Evolutionary conservation across 805 yeast species (phyloP), one percentile per base, ranked within the genome.

Genomic region (Saccharomycopsis sp.): DNA sequence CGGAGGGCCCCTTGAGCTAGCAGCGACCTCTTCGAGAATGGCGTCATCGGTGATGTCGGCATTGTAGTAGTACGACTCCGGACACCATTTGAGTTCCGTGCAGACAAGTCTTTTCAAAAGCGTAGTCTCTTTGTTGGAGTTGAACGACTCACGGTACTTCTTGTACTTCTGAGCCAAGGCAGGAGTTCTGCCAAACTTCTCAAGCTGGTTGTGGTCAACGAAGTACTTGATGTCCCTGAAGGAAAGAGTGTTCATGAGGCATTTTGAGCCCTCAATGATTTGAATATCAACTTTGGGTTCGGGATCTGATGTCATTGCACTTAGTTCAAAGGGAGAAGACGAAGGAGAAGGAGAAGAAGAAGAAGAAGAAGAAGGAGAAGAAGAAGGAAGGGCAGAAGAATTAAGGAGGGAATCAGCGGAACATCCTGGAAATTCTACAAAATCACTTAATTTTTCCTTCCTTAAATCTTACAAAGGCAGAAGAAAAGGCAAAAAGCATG

Each of bases 1-100:
- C 31, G 62, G 54, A 23, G 59, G 55, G 25, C 42, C 31, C 5
- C 23, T 4, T 22, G 25, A 12, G 15, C 34, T 30, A 22, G 32
- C 20, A 5, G 36, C 23, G 3, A 26, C 25, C 7, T 37, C 17
- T 3, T 15, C 8, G n/a, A n/a, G n/a, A 22, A 43, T 34, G 9
- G 30, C 25, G 25, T 27, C n/a, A 30, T 45, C 48, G 13, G 15
- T 16, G 1, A 35, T 22, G n/a, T n/a, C 21, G 20, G 42, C 42
- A 34, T 42, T 45, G 17, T 43, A 26, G 9, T 26, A 27, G 13
- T 25, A 17, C 15, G 17, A 20, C 10, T 9, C 6, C 4, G 43
- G 36, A 18, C 43, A 43, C 50, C 50, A 47, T 8, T 35, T 15
- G 8, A 47, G 38, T 30, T 42, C 43, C 13, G 36, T 18, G 25